Conservation (phyloP, 371 early-diverging fungal species). For the Lichtheimia corymbifera region DNA sequence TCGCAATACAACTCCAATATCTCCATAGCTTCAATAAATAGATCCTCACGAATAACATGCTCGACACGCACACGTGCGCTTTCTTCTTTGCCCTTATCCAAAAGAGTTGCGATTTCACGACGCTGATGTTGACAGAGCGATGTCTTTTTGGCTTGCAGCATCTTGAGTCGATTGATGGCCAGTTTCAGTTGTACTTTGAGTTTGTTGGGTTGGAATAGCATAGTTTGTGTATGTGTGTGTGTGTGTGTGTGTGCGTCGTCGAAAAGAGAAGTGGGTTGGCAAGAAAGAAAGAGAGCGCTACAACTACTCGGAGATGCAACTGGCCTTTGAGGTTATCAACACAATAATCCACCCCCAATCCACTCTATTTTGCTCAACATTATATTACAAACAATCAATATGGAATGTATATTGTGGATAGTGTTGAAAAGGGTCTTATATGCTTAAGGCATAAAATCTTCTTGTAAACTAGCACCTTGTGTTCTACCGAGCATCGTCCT, state of each 20-base stretch:
- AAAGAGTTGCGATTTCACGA: conserved; percentile 79
- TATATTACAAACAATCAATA: no score
- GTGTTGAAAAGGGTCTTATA: no score
- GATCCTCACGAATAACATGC: conserved; percentile 92
- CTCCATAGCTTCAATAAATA: conserved; percentile 88
- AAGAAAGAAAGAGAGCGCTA: background rate
- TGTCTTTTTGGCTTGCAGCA: conserved; percentile 86
- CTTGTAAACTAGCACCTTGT: no score
- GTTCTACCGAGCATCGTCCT: no score
- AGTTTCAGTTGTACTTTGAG: conserved; percentile 89
- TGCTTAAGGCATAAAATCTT: no score
- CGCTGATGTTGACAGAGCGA: conserved; percentile 73
- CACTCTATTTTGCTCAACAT: no score
- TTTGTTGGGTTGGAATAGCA: conserved; percentile 59
- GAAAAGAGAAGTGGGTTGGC: background rate
- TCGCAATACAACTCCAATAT: conserved; percentile 91
- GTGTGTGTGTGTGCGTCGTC: background rate
- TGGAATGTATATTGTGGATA: no score
- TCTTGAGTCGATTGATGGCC: conserved; percentile 81
- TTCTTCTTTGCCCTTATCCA: conserved; percentile 83
- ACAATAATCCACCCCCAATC: no score
- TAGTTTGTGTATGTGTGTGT: background rate
- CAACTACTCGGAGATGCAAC: no score
- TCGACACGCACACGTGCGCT: conserved; percentile 90
- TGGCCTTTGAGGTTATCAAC: no score